Percentiles rank a stretch among this genome's conserved stretches.
phyloP scores from a whole-genome alignment of 2,329 filamentous ascomycete species.

The Raffaelea albimanens region DNA sequence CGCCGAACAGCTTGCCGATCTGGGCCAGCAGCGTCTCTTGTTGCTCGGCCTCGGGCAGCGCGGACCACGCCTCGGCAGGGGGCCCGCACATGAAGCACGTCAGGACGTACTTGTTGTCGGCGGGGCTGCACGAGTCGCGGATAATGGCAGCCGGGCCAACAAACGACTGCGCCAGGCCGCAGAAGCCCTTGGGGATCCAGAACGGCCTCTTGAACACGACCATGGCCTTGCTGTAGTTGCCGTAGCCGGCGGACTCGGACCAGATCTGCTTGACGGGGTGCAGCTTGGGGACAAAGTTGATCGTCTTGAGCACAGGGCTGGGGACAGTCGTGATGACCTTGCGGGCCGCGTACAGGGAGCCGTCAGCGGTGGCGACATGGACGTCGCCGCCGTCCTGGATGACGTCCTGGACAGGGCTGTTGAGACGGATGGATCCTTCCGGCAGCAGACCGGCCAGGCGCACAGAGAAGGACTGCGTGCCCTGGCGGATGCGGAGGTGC shows the following conservation, averaged over 20 bases:
- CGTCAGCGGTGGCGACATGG: neutral
- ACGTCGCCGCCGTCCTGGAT: neutral
- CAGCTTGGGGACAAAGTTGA: neutral
- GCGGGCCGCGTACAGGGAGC: neutral
- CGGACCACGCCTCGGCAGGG: neutral
- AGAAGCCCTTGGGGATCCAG: neutral
- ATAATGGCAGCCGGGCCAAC: neutral
- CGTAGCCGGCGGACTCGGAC: neutral
- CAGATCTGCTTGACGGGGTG: neutral
- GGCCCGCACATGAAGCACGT: neutral
- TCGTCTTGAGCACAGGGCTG: neutral
- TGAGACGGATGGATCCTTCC: neutral
- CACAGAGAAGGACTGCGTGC: conserved; percentile 27
- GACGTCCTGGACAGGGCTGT: conserved; percentile 4
- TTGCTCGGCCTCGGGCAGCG: neutral
- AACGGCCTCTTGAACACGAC: neutral
- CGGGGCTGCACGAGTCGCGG: neutral
- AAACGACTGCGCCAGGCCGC: neutral
- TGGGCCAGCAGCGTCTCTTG: neutral
- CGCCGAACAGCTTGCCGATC: neutral
- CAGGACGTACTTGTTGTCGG: neutral
- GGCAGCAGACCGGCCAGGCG: conserved; percentile 2
- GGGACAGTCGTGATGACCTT: neutral
- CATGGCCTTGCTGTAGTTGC: neutral
- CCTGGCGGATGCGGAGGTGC: conserved; percentile 27